Percentiles rank a stretch among this genome's conserved stretches.
Evolutionary conservation across 495 filamentous ascomycete genomes (phyloP).

Genomic region (Aspergillus sclerotioniger): DNA sequence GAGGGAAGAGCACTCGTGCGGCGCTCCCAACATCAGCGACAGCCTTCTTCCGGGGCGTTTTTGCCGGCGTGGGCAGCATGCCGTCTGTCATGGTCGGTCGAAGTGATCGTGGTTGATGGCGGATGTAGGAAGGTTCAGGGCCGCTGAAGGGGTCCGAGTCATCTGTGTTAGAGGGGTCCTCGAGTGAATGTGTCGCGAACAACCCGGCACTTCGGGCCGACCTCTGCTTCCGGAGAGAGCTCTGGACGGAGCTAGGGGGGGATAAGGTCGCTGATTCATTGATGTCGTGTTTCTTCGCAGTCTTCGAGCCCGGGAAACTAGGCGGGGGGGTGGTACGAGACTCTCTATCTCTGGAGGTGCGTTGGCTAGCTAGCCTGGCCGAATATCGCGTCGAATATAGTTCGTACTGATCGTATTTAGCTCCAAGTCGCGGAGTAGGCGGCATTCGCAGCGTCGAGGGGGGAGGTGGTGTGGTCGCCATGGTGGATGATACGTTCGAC

Average conservation of each 20-base stretch:
- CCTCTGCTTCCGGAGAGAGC: slow-evolving; percentile 54
- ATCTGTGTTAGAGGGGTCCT: slow-evolving; percentile 11
- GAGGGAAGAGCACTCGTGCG: slow-evolving; percentile 74
- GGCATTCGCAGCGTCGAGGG: slow-evolving; percentile 61
- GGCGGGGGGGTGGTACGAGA: slow-evolving; percentile 41
- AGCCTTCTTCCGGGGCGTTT: slow-evolving; percentile 73
- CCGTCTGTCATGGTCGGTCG: slow-evolving; percentile 34
- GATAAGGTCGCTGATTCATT: slow-evolving; percentile 22
- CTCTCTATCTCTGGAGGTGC: slow-evolving; percentile 27
- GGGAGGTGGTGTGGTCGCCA: slow-evolving; percentile 68
- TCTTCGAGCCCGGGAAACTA: slow-evolving; percentile 24
- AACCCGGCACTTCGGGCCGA: slow-evolving; percentile 11
- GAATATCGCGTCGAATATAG: slow-evolving; percentile 58
- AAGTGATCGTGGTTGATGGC: slow-evolving; percentile 18
- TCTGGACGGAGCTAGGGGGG: slow-evolving; percentile 40
- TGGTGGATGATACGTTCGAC: slow-evolving; percentile 24
- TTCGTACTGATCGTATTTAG: slow-evolving; percentile 65
- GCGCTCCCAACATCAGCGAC: slow-evolving; percentile 59
- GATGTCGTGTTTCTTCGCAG: slow-evolving; percentile 22
- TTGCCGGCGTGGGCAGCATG: slow-evolving; percentile 85
- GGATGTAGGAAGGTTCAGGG: slow-evolving; percentile 16
- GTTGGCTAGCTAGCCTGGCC: slow-evolving; percentile 47
- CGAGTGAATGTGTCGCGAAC: slow-evolving; percentile 19
- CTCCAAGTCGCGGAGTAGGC: slow-evolving; percentile 68
- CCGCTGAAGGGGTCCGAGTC: slow-evolving; percentile 22